These are phyloP conservation scores for Quercus gilva DNA, from an alignment of 306 rosid genomes.

Conservation along the genomic window DNA sequence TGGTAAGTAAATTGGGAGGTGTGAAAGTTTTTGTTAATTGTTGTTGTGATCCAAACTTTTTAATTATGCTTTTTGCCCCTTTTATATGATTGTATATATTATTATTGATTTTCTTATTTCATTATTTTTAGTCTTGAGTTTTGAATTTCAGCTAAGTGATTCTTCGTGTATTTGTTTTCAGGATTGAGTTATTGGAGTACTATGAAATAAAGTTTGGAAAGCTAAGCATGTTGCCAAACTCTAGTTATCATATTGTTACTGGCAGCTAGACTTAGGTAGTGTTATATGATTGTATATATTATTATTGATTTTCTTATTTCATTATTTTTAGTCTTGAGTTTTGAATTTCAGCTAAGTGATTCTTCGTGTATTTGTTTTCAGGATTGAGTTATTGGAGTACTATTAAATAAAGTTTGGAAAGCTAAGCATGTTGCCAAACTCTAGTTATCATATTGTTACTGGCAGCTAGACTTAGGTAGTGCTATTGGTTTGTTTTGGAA, in stretches of 20 bases:
- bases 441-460: slow-evolving; percentile 13
- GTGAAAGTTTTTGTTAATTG: too few relatives aligned
- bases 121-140: background rate
- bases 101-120: background rate
- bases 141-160: background rate
- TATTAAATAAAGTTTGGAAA: slow-evolving; percentile 33
- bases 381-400: slow-evolving; percentile 26
- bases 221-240: slow-evolving; percentile 16
- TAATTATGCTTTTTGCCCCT: background rate
- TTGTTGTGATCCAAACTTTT: too few relatives aligned
- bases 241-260: slow-evolving; percentile 15
- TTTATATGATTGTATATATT: too few relatives aligned
- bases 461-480: too few relatives aligned
- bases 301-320: background rate
- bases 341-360: background rate
- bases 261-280: too few relatives aligned
- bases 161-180: background rate
- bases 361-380: background rate
- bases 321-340: background rate
- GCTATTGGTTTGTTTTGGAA: too few relatives aligned
- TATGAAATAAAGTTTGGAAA: slow-evolving; percentile 33
- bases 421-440: slow-evolving; percentile 16
- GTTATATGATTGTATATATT: too few relatives aligned
- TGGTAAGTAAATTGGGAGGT: too few relatives aligned
- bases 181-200: slow-evolving; percentile 28